Base-by-base conservation (phyloP, 768 basidiomycete species). In the Boletus rufocinnamomeus region DNA sequence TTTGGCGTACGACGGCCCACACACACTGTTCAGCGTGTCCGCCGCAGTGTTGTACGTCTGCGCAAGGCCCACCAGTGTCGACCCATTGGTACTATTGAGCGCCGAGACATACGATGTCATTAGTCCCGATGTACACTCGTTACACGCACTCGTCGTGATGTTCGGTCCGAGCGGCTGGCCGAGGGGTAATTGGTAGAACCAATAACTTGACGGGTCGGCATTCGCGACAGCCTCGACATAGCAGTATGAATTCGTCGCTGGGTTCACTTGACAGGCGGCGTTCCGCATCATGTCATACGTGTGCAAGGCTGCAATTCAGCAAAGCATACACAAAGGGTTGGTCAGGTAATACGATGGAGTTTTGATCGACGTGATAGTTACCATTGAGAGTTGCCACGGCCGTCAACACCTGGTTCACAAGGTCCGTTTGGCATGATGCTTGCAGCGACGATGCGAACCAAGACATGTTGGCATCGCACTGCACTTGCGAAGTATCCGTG, bases 121-220 rank as follows among this genome's bases (percentile, higher is more conserved):
- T 11, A 90, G 59, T 60, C 70, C 78, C 69, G 83, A 80, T 23
- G 83, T 83, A 71, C 91, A 93, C 6, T 78, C 57, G 3, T 84
- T 86, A 69, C 91, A 93, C 17, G 82, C 78, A 19, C 80, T 81
- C 19, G 64, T 71, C 17, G 81, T 77, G 23, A 73, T 72, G 56
- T 54, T 56, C 5, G 79, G 76, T 6, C 86, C 85, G 1, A 91
- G 74, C 13, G 64, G 55, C 25, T 77, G 73, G 14, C 86, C 89
- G 13, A 87, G 79, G 4, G 87, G 86, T 13, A 93, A 78, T 37
- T 77, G 72, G 75, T 90, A 94, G 70, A 85, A 83, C 76, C 86
- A 91, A n/a, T 85, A 70, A 68, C 90, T 89, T 23, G 84, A 80
- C 0, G 88, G 83, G 57, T 84, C 83, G 3, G 77, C 34, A 59